phyloP scores from a whole-genome alignment of 1,139 yeast species.

The Suzukiozyma palmioleophila region DNA sequence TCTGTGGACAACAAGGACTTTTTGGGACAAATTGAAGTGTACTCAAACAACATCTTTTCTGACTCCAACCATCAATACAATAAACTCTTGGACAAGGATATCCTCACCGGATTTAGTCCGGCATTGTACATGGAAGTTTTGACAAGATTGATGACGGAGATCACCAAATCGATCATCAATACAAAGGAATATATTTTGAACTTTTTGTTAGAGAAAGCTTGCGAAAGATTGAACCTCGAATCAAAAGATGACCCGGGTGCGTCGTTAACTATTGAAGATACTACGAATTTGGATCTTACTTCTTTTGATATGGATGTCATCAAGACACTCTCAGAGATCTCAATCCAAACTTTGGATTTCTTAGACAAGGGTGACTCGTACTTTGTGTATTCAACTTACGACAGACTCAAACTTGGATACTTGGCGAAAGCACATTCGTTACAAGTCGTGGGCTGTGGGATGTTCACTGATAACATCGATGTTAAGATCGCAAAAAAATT shows the following conservation, averaged over 20 bases:
- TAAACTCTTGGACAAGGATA: conserved; percentile 26
- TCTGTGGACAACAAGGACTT: conserved; percentile 40
- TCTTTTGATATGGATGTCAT: conserved; percentile 25
- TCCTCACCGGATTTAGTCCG: conserved; percentile 33
- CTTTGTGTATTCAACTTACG: conserved; percentile 39
- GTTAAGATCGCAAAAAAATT: conserved; percentile 27
- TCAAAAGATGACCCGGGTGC: conserved; percentile 9
- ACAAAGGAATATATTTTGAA: conserved; percentile 27
- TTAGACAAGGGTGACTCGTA: conserved; percentile 44
- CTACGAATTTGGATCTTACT: conserved; percentile 19
- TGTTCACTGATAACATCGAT: conserved; percentile 37
- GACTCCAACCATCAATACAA: conserved; percentile 19
- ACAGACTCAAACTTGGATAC: conserved; percentile 38
- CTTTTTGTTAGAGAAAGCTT: conserved; percentile 23
- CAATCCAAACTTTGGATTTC: conserved; percentile 37
- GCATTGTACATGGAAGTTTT: conserved; percentile 42
- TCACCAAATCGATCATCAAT: conserved; percentile 26
- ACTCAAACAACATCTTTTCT: conserved; percentile 23
- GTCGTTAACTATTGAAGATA: conserved; percentile 5
- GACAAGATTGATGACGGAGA: conserved; percentile 35
- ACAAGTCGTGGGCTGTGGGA: conserved; percentile 42
- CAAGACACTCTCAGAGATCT: conserved; percentile 28
- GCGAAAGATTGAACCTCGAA: conserved; percentile 18
- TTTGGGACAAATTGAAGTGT: conserved; percentile 34
- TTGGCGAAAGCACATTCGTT: conserved; percentile 36